Evolutionary conservation across 2,329 filamentous ascomycete genomes (phyloP).

Genomic region (Colletotrichum lindemuthianum): DNA sequence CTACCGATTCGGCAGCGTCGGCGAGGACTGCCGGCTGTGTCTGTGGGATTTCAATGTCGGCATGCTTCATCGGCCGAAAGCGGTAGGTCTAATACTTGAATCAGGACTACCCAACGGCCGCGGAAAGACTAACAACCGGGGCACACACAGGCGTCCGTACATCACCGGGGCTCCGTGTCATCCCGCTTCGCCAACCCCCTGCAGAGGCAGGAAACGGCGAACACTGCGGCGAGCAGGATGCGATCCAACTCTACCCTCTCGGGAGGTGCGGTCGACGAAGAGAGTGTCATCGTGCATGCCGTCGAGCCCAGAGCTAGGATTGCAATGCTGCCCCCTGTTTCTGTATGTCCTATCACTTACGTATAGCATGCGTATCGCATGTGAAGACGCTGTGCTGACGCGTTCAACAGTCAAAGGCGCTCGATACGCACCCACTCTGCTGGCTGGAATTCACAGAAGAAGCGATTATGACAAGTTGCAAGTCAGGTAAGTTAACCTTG

Average conservation of each 20-base stretch:
- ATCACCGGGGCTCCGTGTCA: conserved; percentile 65
- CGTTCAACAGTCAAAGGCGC: conserved; percentile 72
- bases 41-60: conserved; percentile 98
- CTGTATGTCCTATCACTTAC: conserved; percentile 65
- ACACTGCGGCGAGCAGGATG: conserved; percentile 67
- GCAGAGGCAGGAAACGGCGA: conserved; percentile 70
- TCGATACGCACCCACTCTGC: conserved; percentile 86
- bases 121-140: conserved; percentile 25
- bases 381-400: conserved; percentile 27
- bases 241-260: conserved; percentile 78
- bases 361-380: not conserved
- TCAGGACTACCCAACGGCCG: not conserved
- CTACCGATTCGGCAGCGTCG: conserved; percentile 95
- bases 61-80: conserved; percentile 93
- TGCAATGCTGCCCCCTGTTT: conserved; percentile 88
- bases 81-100: conserved; percentile 61
- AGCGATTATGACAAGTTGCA: conserved; percentile 91
- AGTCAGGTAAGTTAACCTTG: conserved; percentile 74
- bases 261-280: conserved; percentile 53
- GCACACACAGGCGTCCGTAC: conserved; percentile 57
- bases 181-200: conserved; percentile 59
- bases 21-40: conserved; percentile 89
- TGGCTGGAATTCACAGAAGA: conserved; percentile 96
- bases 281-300: conserved; percentile 75
- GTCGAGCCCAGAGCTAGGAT: conserved; percentile 88